Evolutionary conservation across 495 filamentous ascomycete genomes (phyloP).

Genomic region (Symbiotaphrina buchneri): DNA sequence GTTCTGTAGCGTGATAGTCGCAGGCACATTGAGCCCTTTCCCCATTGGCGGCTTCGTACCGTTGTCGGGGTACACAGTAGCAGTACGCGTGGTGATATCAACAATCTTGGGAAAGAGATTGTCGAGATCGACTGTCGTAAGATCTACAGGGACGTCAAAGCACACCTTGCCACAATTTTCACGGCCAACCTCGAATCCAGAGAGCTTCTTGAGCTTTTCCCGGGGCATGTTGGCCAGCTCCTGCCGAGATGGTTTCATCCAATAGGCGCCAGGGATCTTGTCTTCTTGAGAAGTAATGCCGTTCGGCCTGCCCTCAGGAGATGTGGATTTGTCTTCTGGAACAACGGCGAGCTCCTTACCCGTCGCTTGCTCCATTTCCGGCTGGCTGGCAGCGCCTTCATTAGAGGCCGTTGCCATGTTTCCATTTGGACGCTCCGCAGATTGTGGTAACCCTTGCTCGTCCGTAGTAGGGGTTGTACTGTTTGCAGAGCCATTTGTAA

Average conservation of each 20-base stretch:
- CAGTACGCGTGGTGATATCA: constrained; percentile 43
- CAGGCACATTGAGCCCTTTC: constrained; percentile 77
- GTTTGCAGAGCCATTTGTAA: too few relatives aligned
- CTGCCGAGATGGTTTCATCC: constrained; percentile 49
- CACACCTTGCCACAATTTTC: constrained; percentile 53
- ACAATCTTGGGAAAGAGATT: constrained; percentile 52
- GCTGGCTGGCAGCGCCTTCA: constrained; percentile 18
- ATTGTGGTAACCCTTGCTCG: constrained; percentile 44
- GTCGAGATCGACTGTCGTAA: constrained; percentile 48
- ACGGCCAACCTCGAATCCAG: constrained; percentile 60
- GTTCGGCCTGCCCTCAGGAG: constrained; percentile 13
- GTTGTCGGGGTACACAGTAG: constrained; percentile 66
- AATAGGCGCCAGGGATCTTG: constrained; percentile 53
- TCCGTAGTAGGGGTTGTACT: constrained; percentile 34
- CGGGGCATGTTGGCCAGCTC: constrained; percentile 54
- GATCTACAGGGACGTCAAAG: constrained; percentile 65
- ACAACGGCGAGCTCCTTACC: constrained; percentile 64
- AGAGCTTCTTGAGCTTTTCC: constrained; percentile 45
- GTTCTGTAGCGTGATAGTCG: constrained; percentile 63
- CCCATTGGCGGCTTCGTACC: constrained; percentile 58
- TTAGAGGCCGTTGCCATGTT: constrained; percentile 4
- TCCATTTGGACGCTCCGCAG: constrained; percentile 17
- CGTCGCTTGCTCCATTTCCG: constrained; percentile 51
- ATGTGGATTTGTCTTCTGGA: constrained; percentile 35
- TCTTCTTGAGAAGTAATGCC: constrained; percentile 19